Percentiles rank a stretch among this genome's conserved stretches.
Evolutionary conservation across 768 basidiomycete species (phyloP).

Genomic region (Suillus fuscotomentosus): DNA sequence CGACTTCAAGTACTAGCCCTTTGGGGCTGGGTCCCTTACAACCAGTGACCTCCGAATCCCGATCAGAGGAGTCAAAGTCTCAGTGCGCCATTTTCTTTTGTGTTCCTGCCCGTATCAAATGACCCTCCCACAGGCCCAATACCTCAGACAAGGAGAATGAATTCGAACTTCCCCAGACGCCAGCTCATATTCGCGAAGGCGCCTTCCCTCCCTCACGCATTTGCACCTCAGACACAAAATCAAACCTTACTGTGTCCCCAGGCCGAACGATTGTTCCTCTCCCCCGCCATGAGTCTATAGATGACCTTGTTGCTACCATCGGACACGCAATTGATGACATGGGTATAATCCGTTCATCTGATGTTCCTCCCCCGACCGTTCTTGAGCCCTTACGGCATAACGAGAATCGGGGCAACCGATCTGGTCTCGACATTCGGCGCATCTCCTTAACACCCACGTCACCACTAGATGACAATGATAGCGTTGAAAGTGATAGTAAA

Average conservation of each 20-base stretch:
- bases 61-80: neutral
- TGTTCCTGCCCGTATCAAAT: neutral
- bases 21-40: neutral
- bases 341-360: conserved; percentile 31
- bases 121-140: neutral
- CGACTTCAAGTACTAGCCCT: neutral
- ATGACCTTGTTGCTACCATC: conserved; percentile 37
- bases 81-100: neutral
- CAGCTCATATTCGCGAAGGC: conserved; percentile 53
- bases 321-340: conserved; percentile 39
- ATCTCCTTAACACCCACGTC: conserved; percentile 11
- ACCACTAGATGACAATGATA: conserved; percentile 24
- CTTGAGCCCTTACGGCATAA: conserved; percentile 38
- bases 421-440: conserved; percentile 33
- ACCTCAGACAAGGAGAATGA: neutral
- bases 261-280: conserved; percentile 18
- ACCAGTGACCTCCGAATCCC: neutral
- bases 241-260: conserved; percentile 11
- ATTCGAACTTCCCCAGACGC: neutral
- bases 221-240: conserved; percentile 22
- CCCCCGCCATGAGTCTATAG: conserved; percentile 32
- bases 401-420: conserved; percentile 25
- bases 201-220: conserved; percentile 56
- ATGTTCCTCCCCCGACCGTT: conserved; percentile 38
- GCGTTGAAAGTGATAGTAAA: neutral